Base-by-base conservation (phyloP, 1,284 basidiomycete species). In the Vanrija pseudolonga region DNA sequence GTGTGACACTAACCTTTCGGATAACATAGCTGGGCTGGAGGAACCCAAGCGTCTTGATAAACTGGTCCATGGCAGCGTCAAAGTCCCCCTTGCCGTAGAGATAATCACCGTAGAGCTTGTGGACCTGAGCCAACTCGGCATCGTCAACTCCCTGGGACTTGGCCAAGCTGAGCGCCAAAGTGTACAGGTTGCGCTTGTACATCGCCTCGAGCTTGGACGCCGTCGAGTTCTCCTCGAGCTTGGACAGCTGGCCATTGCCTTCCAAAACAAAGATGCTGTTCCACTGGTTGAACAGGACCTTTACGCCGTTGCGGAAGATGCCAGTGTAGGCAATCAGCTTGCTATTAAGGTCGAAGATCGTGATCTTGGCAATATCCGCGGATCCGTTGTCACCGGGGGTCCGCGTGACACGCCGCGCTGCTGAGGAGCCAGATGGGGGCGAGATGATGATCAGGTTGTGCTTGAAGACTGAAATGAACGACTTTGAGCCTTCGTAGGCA, bases 21-120 rank as follows among this genome's bases (percentile, higher is more conserved):
- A 98, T 94, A 19, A 98, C 91, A 76, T 96, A 96, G 69, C 92
- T 96, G 0, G 94, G 91, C 63, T 93, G 90, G 0, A 96, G 80
- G 53, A 85, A 80, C 0, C 95, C 92, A 23, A 98, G 87, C 0
- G 94, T 98, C 72, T 89, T 84, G 45, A 95, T 80, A 67, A 89
- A 98, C 70, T 97, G 92, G 37, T 84, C 82, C 87, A 97, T 95
- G 1, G 94, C 87, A 6, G 86, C 88, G 59, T 98, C 95, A 66
- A 88, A 96, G 68, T 98, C 92, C 6, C 87, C 87, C 72, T 96
- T 97, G 12, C 79, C 74, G 67, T 98, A 98, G 8, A 98, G 79
- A 69, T 93, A 85, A 68, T 98, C 94, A 2, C 92, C 95, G 69
- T 95, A 97, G 55, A 88, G 85, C 42, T 84, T 79, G 66, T 92